Base-by-base conservation (phyloP, 2,329 filamentous ascomycete species). In the Fusarium decemcellulare region DNA sequence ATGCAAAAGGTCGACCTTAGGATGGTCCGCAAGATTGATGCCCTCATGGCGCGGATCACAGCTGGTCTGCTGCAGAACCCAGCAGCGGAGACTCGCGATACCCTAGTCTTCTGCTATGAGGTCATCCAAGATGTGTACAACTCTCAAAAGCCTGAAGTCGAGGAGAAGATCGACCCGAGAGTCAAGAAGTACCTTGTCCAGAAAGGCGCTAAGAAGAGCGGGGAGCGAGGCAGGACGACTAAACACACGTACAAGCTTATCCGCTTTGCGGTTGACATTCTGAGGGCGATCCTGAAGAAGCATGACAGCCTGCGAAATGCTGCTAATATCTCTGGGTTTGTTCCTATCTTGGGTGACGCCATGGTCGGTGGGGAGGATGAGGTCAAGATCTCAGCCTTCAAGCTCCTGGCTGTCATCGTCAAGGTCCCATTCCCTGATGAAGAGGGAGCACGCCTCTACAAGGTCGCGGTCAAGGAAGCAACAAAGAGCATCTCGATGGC, bases 71-170 rank as follows among this genome's bases (percentile, higher is more conserved):
- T 97, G 30, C 91, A 93, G 68, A 99, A 99, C 72, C 86, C 92
- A 4, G 91, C 90, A 0, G 91, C 93, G 0, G 90, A 92, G 68
- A 93, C 90, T 72, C 90, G 92, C 51, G 93, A 97, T 70, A 91
- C 95, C 42, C 83, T 99, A n/a, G 83, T 97, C 0, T 98, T 99
- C 79, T 97, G 95, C 78, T 98, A 97, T 77, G 94, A 98, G 78
- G 88, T 98, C 48, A 93, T 98, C 42, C 93, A 97, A 76, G 91
- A 95, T 67, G 92, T 93, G 1, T 97, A 97, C 79, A 88, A 88
- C 63, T 88, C 87, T 61, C 84, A 86, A 57, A 87, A 84, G 72
- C 84, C 83, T 8, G 77, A 83, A 75, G 82, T 78, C 18, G 83
- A 85, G 68, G 79, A 81, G n/a, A 88, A 87, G 72, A 81, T 90